phyloP scores from a whole-genome alignment of 805 yeast genomes.

The Ogataea minuta region DNA sequence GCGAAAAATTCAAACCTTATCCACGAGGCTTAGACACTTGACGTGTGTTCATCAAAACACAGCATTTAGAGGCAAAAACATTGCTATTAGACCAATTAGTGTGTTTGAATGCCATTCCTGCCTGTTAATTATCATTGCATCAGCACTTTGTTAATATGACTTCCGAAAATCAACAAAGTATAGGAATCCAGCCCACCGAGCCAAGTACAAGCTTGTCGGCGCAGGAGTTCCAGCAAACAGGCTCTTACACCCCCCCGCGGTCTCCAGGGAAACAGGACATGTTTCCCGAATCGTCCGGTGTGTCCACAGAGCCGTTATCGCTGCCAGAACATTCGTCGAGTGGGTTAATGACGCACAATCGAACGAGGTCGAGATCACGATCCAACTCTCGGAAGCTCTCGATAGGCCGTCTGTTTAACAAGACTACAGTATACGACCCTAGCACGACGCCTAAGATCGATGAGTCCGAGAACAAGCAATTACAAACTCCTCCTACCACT shows the following conservation, averaged over 20 bases:
- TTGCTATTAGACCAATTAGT: too few species aligned
- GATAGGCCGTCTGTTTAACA: conserved; percentile 37
- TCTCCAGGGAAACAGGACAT: conserved; percentile 16
- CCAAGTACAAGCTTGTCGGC: background rate
- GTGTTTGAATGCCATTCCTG: background rate
- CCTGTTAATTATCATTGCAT: background rate
- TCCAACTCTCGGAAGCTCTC: conserved; percentile 39
- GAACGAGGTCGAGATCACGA: conserved; percentile 35
- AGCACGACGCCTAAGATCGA: conserved; percentile 20
- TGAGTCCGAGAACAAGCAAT: conserved; percentile 17
- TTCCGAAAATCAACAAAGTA: background rate
- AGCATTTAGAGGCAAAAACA: background rate
- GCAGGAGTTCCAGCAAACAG: background rate
- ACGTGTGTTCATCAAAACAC: conserved; percentile 1
- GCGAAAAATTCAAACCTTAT: conserved; percentile 6
- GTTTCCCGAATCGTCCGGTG: conserved; percentile 8
- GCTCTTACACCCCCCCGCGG: conserved; percentile 17
- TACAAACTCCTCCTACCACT: conserved; percentile 25
- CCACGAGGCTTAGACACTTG: conserved; percentile 3
- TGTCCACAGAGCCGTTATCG: conserved; percentile 1
- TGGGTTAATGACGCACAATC: conserved; percentile 8
- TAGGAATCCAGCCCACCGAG: background rate
- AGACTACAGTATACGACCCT: conserved; percentile 8
- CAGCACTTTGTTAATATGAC: background rate
- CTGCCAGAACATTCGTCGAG: conserved; percentile 10